A percentile compares a stretch with the other conserved stretches of the same genome.
These are phyloP conservation scores for Ceratonia siliqua DNA, from an alignment of 306 rosid genomes.

Conservation along the genomic window DNA sequence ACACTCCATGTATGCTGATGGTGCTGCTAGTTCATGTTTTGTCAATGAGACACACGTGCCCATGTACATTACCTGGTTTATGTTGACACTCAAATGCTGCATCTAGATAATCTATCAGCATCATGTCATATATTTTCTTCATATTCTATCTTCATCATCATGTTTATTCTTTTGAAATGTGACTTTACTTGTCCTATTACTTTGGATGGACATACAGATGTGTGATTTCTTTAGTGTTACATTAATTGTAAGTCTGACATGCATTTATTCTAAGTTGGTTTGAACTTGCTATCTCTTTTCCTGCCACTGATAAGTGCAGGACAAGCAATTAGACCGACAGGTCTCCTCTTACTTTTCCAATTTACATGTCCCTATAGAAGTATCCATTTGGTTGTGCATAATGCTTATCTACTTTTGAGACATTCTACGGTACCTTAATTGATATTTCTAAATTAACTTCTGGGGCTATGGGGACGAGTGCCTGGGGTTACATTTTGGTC, in stretches of 20 bases:
- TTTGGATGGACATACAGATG: not conserved
- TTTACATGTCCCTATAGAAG: not conserved
- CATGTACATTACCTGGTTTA: not conserved
- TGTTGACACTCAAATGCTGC: not conserved
- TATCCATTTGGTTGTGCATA: not conserved
- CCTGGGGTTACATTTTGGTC: not conserved
- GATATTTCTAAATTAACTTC: not conserved
- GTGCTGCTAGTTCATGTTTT: not conserved
- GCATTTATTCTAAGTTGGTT: not conserved
- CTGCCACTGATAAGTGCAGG: not conserved
- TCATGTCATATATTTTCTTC: slow-evolving; percentile 1
- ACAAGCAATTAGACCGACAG: not conserved
- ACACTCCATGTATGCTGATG: not conserved
- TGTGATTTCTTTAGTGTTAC: not conserved
- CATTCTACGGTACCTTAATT: not conserved
- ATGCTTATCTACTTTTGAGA: not conserved
- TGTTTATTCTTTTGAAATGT: not conserved
- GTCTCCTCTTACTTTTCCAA: not conserved
- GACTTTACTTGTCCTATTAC: not conserved
- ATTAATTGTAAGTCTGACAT: not conserved
- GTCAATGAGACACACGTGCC: not conserved
- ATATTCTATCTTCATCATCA: not conserved
- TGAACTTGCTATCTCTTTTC: not conserved
- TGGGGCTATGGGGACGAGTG: not conserved
- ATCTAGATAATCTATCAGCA: slow-evolving; percentile 1